Percentiles rank a stretch among this genome's conserved stretches.
Evolutionary conservation across 1,284 basidiomycete species (phyloP).

Genomic region (Rhodofomes roseus): DNA sequence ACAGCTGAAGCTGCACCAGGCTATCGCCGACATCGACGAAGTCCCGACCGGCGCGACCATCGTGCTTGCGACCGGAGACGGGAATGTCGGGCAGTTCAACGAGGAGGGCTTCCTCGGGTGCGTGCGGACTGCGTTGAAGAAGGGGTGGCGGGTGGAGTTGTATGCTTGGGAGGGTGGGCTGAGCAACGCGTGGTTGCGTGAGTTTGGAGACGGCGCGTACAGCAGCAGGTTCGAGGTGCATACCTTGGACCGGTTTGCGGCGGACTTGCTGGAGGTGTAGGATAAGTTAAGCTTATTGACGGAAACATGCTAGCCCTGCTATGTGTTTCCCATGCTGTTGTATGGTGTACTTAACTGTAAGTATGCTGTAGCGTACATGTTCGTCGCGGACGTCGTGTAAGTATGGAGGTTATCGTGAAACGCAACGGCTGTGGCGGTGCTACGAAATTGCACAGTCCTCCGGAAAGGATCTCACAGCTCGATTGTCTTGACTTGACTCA

Average conservation of each 20-base stretch:
- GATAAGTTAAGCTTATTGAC: background rate
- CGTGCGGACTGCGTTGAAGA: constrained; percentile 75
- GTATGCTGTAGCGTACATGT: background rate
- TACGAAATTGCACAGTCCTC: too few species aligned
- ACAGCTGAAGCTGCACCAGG: constrained; percentile 83
- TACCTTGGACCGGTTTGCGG: constrained; percentile 28
- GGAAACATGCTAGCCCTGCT: background rate
- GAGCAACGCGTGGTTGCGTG: constrained; percentile 66
- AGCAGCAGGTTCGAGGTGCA: constrained; percentile 27
- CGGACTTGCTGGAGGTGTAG: constrained; percentile 29
- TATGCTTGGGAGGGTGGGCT: constrained; percentile 82
- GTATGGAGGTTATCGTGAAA: too few species aligned
- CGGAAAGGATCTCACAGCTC: too few species aligned
- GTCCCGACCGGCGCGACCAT: constrained; percentile 68
- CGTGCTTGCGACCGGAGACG: constrained; percentile 87
- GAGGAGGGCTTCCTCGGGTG: constrained; percentile 85
- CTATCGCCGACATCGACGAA: constrained; percentile 64
- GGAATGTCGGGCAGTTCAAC: constrained; percentile 84
- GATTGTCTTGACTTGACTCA: too few species aligned
- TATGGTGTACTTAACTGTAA: background rate
- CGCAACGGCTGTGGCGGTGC: too few species aligned
- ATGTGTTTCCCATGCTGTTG: background rate
- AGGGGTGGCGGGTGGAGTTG: constrained; percentile 86
- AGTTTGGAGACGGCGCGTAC: constrained; percentile 50
- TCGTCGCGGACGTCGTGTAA: too few species aligned